Conservation (phyloP, 371 early-diverging fungal genomes). For the Amoeboaphelidium protococcarum region DNA sequence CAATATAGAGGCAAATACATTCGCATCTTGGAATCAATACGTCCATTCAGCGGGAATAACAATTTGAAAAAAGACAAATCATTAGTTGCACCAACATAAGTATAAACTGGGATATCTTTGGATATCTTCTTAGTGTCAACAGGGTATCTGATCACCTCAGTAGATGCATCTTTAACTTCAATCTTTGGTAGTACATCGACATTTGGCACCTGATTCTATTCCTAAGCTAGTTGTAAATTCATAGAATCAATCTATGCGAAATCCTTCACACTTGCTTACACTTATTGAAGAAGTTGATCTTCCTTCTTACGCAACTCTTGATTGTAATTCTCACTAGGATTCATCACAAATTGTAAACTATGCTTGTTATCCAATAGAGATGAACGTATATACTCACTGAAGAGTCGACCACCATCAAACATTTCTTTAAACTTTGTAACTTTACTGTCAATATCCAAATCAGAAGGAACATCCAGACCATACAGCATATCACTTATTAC, state of each 20-base stretch:
- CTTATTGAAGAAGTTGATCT: slow-evolving; percentile 24
- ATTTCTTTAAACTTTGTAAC: neutral
- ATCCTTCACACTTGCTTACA: slow-evolving; percentile 25
- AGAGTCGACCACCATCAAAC: slow-evolving; percentile 13
- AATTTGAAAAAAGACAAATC: slow-evolving; percentile 55
- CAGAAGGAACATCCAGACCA: neutral
- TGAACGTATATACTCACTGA: slow-evolving; percentile 33
- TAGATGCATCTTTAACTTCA: slow-evolving; percentile 32
- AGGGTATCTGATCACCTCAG: slow-evolving; percentile 26
- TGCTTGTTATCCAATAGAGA: slow-evolving; percentile 53
- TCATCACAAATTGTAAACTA: slow-evolving; percentile 47
- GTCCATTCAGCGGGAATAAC: neutral
- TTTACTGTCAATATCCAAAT: neutral
- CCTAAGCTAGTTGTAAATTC: slow-evolving; percentile 22
- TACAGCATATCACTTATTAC: neutral
- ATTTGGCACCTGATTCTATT: slow-evolving; percentile 25
- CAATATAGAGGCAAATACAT: neutral
- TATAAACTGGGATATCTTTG: slow-evolving; percentile 34
- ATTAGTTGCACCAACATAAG: slow-evolving; percentile 57
- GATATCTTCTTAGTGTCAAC: slow-evolving; percentile 32
- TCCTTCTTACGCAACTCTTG: slow-evolving; percentile 29
- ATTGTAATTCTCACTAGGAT: slow-evolving; percentile 36
- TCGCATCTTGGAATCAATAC: neutral
- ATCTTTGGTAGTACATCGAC: slow-evolving; percentile 26
- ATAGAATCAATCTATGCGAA: slow-evolving; percentile 21